phyloP scores from a whole-genome alignment of 805 yeast species.

The Pichia cabralensis region DNA sequence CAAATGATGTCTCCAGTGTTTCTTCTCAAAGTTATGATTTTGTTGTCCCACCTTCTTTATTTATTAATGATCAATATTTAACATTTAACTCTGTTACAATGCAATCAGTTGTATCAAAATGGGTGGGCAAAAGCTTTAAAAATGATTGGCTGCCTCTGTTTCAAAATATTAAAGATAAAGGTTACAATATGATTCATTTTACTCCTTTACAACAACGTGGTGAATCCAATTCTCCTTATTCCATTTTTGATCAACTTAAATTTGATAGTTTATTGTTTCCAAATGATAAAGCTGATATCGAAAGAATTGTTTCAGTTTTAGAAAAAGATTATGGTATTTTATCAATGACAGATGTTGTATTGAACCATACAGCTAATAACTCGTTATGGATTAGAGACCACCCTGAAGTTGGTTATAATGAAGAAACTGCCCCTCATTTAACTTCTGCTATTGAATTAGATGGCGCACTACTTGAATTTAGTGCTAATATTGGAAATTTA shows the following conservation, averaged over 20 bases:
- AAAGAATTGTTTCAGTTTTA: constrained; percentile 36
- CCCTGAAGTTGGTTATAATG: constrained; percentile 87
- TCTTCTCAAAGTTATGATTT: constrained; percentile 60
- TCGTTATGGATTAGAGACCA: constrained; percentile 77
- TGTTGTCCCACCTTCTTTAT: constrained; percentile 70
- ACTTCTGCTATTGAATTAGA: constrained; percentile 80
- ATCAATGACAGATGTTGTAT: constrained; percentile 83
- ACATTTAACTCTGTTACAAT: constrained; percentile 72
- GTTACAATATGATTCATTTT: constrained; percentile 93
- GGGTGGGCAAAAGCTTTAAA: constrained; percentile 59
- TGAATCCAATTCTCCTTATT: constrained; percentile 84
- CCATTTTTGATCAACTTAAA: constrained; percentile 73
- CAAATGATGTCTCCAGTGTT: constrained; percentile 9
- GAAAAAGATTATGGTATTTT: constrained; percentile 51
- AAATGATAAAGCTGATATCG: constrained; percentile 43
- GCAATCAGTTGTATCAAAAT: constrained; percentile 82
- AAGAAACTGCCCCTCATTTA: constrained; percentile 83
- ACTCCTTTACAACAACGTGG: constrained; percentile 91
- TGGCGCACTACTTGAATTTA: constrained; percentile 52
- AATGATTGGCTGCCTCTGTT: constrained; percentile 62
- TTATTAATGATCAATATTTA: constrained; percentile 42
- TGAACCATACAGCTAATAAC: constrained; percentile 91
- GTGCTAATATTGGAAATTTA: constrained; percentile 41
- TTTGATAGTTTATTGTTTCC: constrained; percentile 64
- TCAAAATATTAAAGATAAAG: constrained; percentile 52